These are phyloP conservation scores for Quercus rubra DNA, from an alignment of 306 rosid species.

Conservation along the genomic window DNA sequence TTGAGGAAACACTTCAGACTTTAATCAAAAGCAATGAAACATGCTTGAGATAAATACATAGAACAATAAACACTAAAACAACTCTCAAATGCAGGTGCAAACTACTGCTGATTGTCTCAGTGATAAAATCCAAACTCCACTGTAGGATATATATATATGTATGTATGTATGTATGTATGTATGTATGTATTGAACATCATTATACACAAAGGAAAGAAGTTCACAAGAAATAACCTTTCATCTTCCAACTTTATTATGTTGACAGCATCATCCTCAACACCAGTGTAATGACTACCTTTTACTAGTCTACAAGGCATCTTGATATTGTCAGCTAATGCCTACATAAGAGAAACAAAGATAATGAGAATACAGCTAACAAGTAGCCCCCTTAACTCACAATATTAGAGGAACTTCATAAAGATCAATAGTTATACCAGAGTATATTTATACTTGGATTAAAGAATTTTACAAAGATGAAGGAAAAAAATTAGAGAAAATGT, in stretches of 20 bases:
- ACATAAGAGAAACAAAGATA: conserved; percentile 32
- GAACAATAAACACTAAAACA: not conserved
- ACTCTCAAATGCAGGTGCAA: not conserved
- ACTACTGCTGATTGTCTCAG: not conserved
- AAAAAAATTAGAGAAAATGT: no score
- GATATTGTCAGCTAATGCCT: conserved; percentile 93
- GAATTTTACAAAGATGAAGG: no score
- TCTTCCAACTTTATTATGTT: conserved; percentile 90
- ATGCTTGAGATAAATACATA: not conserved
- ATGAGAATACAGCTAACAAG: conserved; percentile 11
- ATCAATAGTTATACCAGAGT: not conserved
- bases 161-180: not conserved
- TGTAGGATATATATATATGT: not conserved
- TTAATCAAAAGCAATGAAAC: not conserved
- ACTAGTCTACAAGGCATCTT: conserved; percentile 97
- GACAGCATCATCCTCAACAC: conserved; percentile 95
- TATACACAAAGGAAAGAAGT: conserved; percentile 22
- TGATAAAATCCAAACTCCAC: not conserved
- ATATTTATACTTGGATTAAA: not conserved
- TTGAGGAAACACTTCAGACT: not conserved
- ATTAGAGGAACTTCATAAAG: conserved; percentile 4
- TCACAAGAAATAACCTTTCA: conserved; percentile 63
- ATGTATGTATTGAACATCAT: not conserved
- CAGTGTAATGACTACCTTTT: conserved; percentile 96
- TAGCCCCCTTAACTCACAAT: conserved; percentile 5